phyloP scores from a whole-genome alignment of 164 flowering plant genomes.

The Magnolia kwangsiensis region DNA sequence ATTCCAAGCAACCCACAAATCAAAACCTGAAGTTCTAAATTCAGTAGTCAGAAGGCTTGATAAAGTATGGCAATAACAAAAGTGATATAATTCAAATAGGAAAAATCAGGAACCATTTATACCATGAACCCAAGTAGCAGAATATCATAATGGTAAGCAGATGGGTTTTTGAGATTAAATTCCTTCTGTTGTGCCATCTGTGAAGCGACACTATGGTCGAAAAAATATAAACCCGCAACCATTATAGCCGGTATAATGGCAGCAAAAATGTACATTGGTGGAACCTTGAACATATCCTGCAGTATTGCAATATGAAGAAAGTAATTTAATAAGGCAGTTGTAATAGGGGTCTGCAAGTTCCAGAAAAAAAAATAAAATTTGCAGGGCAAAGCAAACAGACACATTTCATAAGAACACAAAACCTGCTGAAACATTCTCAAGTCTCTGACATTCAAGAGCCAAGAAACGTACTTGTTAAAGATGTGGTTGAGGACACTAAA shows the following conservation, averaged over 20 bases:
- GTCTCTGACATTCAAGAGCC: background rate
- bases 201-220: conserved; percentile 58
- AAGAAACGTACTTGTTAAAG: background rate
- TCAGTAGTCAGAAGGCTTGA: background rate
- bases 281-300: conserved; percentile 56
- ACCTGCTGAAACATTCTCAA: background rate
- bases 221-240: conserved; percentile 56
- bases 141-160: conserved; percentile 51
- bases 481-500: background rate
- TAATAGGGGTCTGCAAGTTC: background rate
- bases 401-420: background rate
- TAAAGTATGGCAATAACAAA: background rate
- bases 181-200: conserved; percentile 60
- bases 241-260: conserved; percentile 52
- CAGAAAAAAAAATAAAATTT: background rate
- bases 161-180: conserved; percentile 49
- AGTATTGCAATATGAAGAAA: conserved; percentile 13
- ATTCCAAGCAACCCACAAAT: conserved; percentile 50
- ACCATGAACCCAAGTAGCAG: conserved; percentile 53
- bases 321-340: background rate
- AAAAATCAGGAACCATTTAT: background rate
- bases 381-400: background rate
- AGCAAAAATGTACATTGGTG: conserved; percentile 38
- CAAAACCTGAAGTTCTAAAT: conserved; percentile 34
- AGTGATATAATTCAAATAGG: background rate